Conservation (phyloP, 495 filamentous ascomycete genomes). For the Penicillium herquei region DNA sequence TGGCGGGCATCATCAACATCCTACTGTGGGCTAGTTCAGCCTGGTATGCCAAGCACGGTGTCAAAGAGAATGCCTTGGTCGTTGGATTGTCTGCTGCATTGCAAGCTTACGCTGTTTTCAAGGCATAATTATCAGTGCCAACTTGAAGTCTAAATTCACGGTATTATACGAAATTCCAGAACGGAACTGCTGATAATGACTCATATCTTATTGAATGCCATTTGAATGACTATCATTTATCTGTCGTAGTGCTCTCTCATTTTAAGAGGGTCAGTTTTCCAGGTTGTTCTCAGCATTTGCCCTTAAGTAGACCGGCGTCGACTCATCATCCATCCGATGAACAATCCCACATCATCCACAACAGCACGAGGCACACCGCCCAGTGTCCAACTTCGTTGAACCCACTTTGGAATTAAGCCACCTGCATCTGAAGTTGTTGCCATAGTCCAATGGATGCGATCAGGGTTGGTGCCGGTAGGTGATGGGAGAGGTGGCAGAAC, state of each 20-base stretch:
- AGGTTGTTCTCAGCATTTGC: not conserved
- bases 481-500: slow-evolving; percentile 28
- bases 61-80: slow-evolving; percentile 21
- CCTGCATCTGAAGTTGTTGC: slow-evolving; percentile 68
- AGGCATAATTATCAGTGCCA: slow-evolving; percentile 5
- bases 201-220: not conserved
- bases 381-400: slow-evolving; percentile 56
- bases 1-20: slow-evolving; percentile 26
- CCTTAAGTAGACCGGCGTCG: not conserved
- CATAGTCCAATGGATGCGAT: slow-evolving; percentile 63
- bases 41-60: slow-evolving; percentile 30
- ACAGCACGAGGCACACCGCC: slow-evolving; percentile 62
- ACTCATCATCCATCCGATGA: slow-evolving; percentile 52
- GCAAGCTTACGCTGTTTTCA: slow-evolving; percentile 24
- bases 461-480: not conserved
- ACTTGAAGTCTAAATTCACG: not conserved
- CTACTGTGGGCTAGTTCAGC: slow-evolving; percentile 29
- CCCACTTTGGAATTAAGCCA: slow-evolving; percentile 63
- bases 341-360: slow-evolving; percentile 69
- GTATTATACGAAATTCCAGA: not conserved
- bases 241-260: not conserved
- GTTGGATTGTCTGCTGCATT: slow-evolving; percentile 27
- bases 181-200: not conserved
- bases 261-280: too few relatives aligned
- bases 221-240: not conserved